Conservation (phyloP, 1,284 basidiomycete genomes). For the Ustilago sp. region DNA sequence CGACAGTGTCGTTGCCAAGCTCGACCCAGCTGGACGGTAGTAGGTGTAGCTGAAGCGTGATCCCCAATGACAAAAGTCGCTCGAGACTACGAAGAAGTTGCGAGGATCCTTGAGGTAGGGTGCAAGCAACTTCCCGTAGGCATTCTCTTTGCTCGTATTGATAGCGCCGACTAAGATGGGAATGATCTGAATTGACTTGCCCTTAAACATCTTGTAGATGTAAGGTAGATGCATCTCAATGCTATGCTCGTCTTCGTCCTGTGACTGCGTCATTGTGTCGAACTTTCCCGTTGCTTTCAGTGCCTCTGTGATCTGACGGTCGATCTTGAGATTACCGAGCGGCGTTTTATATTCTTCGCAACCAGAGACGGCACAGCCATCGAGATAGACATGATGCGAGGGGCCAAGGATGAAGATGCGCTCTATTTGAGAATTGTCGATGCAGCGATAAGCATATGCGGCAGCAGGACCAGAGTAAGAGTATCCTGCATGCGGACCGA, state of each 20-base stretch:
- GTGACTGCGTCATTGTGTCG: constrained; percentile 75
- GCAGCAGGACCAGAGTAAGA: constrained; percentile 92
- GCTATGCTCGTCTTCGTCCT: constrained; percentile 95
- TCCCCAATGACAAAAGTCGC: constrained; percentile 98
- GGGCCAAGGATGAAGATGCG: constrained; percentile 95
- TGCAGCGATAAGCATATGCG: constrained; percentile 93
- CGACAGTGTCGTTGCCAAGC: constrained; percentile 62
- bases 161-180: constrained; percentile 93
- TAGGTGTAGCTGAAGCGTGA: constrained; percentile 83
- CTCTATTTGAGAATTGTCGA: constrained; percentile 83
- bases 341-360: constrained; percentile 86
- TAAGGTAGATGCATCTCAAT: constrained; percentile 98
- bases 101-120: constrained; percentile 81
- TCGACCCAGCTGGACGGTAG: constrained; percentile 79
- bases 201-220: constrained; percentile 85
- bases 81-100: constrained; percentile 90
- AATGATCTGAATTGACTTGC: constrained; percentile 84
- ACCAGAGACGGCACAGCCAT: constrained; percentile 84
- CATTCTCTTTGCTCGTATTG: constrained; percentile 74
- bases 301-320: constrained; percentile 78
- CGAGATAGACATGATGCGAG: constrained; percentile 90
- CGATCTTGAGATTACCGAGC: constrained; percentile 82
- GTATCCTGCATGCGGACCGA: constrained; percentile 98
- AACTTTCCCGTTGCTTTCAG: constrained; percentile 80
- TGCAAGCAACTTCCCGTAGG: constrained; percentile 80